Base-by-base conservation (phyloP, 2,329 filamentous ascomycete genomes). In the Colletotrichum tabaci region DNA sequence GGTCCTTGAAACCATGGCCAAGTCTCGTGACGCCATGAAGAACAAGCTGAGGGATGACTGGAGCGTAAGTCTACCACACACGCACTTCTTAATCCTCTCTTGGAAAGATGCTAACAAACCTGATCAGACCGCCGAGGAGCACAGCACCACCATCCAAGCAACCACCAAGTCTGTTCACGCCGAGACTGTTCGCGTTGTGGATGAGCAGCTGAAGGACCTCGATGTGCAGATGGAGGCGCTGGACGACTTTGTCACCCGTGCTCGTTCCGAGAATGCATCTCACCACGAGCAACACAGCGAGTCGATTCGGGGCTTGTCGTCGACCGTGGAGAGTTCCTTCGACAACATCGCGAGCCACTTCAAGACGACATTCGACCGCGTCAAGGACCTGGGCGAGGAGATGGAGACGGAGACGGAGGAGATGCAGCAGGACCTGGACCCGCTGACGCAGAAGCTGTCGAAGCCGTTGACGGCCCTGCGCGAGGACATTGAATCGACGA, bases 91-190 rank as follows among this genome's bases (percentile, higher is more conserved):
- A 89, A 75, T 89, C 87, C 83, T 86, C n/a, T 4, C 21, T 9
- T 21, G 1, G 6, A 1, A 42, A 6, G 3, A 87, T 71, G 68
- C 79, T 82, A 74, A 82, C 74, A 35, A 35, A 35, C 26, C 15
- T 16, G 0, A 9, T n/a, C 74, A 93, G 91, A 82, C 85, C 40
- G 94, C 96, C 47, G 93, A 94, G 76, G 88, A 93, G 68, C 92
- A 94, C 77, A 97, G 95, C 76, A 90, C 87, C n/a, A 91, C 92
- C 7, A 96, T 99, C 76, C 94, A 96, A 76, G 88, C 89, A 9
- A 93, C 93, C 0, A 95, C 96, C 0, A 93, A 93, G 76, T 94
- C 94, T 2, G 95, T 98, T 1, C 95, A 99, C 75, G 92, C 93
- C 44, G 93, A 97, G 82, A 98, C 96, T 0, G 90, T 98, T 40